Percentiles rank a stretch among this genome's conserved stretches.
Evolutionary conservation across 2,329 filamentous ascomycete genomes (phyloP).

Genomic region (Onygenales sp.): DNA sequence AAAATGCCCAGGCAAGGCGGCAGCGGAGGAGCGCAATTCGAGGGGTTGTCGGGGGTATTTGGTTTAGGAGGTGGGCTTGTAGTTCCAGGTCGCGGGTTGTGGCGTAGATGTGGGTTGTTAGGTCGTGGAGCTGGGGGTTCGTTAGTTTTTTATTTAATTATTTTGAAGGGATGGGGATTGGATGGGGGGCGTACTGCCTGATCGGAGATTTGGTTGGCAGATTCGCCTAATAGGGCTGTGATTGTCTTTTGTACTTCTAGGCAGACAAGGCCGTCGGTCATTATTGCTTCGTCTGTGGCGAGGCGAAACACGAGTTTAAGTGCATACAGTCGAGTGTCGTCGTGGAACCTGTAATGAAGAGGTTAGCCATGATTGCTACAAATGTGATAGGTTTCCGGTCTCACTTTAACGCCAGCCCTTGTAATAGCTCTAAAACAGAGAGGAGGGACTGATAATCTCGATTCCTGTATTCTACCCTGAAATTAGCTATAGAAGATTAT

Average conservation of each 20-base stretch:
- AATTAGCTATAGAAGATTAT: slow-evolving; percentile 8
- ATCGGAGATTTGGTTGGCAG: neutral
- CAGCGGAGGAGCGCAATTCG: slow-evolving; percentile 31
- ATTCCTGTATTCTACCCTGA: neutral
- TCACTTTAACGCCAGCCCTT: slow-evolving; percentile 23
- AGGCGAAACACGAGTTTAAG: slow-evolving; percentile 28
- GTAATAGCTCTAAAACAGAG: slow-evolving; percentile 26
- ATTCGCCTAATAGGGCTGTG: slow-evolving; percentile 16
- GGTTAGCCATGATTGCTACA: neutral
- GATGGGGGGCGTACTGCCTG: slow-evolving; percentile 15
- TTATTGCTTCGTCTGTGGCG: slow-evolving; percentile 26
- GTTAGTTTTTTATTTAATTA: slow-evolving; percentile 6
- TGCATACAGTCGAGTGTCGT: slow-evolving; percentile 22
- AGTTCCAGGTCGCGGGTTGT: slow-evolving; percentile 30
- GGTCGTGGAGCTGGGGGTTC: slow-evolving; percentile 18
- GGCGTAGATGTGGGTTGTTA: slow-evolving; percentile 19
- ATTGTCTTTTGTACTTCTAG: slow-evolving; percentile 26
- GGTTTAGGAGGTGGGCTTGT: slow-evolving; percentile 30
- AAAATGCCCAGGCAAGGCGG: slow-evolving; percentile 29
- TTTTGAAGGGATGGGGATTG: no score
- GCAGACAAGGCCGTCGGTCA: slow-evolving; percentile 19
- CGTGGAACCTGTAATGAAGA: slow-evolving; percentile 20
- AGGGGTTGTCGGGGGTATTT: slow-evolving; percentile 29
- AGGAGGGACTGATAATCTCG: slow-evolving; percentile 17
- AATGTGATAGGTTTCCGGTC: neutral